Percentiles rank a stretch among this genome's conserved stretches.
Evolutionary conservation across 345 rosid species (phyloP).

Genomic region (Theobroma cacao): DNA sequence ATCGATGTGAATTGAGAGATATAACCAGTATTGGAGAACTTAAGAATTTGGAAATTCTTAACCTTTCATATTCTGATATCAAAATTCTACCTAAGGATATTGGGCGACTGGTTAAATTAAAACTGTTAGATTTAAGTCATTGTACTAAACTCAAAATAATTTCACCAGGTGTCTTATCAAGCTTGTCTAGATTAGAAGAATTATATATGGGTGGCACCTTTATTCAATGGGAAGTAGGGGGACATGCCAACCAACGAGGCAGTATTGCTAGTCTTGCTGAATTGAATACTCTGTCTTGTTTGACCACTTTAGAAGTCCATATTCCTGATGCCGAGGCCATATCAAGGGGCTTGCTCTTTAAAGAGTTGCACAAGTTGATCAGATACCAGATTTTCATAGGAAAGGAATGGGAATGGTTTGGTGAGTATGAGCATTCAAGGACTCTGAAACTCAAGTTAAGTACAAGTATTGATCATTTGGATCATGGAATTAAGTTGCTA

Average conservation of each 20-base stretch:
- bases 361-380: not conserved
- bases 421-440: not conserved
- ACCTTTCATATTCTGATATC: not conserved
- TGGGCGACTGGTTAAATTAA: slow-evolving; percentile 12
- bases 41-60: slow-evolving; percentile 17
- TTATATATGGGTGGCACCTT: slow-evolving; percentile 9
- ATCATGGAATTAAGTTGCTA: not conserved
- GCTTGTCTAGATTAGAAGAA: slow-evolving; percentile 29
- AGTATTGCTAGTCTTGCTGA: slow-evolving; percentile 26
- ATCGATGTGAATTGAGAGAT: not conserved
- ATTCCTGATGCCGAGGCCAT: slow-evolving; percentile 2
- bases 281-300: slow-evolving; percentile 12
- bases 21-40: not conserved
- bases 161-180: slow-evolving; percentile 10
- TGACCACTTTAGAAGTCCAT: slow-evolving; percentile 11
- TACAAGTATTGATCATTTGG: not conserved
- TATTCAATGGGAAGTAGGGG: slow-evolving; percentile 13
- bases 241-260: not conserved
- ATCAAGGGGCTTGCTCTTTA: slow-evolving; percentile 1
- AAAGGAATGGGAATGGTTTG: not conserved
- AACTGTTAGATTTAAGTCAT: slow-evolving; percentile 5
- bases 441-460: not conserved
- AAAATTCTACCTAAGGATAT: slow-evolving; percentile 21
- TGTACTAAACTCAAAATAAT: slow-evolving; percentile 14
- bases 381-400: not conserved